Conservation (phyloP, 805 yeast species). For the Barnettozyma californica region DNA sequence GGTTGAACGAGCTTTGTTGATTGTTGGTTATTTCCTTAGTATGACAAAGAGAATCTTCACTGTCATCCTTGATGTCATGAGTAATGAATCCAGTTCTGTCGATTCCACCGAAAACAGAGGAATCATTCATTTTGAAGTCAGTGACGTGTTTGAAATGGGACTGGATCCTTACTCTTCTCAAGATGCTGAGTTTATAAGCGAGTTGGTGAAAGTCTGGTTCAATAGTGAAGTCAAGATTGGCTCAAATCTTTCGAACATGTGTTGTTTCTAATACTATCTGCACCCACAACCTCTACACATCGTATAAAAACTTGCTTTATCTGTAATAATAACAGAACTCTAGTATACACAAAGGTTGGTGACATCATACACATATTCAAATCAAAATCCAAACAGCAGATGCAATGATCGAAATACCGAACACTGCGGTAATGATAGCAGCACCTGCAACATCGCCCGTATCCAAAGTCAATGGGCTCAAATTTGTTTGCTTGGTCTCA, state of each 20-base stretch:
- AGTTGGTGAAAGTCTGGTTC: conserved; percentile 44
- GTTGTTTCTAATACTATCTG: conserved; percentile 25
- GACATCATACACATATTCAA: conserved; percentile 7
- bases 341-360: background rate
- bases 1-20: conserved; percentile 22
- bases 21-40: conserved; percentile 49
- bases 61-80: conserved; percentile 33
- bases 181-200: conserved; percentile 41
- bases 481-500: conserved; percentile 29
- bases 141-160: conserved; percentile 53
- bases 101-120: conserved; percentile 7
- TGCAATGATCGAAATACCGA: conserved; percentile 37
- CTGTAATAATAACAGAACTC: background rate
- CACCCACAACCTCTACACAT: background rate
- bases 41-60: conserved; percentile 40
- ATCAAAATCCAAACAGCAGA: conserved; percentile 36
- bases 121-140: conserved; percentile 9
- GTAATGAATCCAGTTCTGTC: conserved; percentile 23
- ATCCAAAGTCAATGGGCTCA: conserved; percentile 33
- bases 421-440: conserved; percentile 52
- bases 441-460: conserved; percentile 58
- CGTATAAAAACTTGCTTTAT: background rate
- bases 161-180: conserved; percentile 45
- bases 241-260: conserved; percentile 28
- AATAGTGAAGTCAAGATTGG: conserved; percentile 37